Evolutionary conservation across 768 basidiomycete genomes (phyloP).

Genomic region (Rhodotorula babjevae): DNA sequence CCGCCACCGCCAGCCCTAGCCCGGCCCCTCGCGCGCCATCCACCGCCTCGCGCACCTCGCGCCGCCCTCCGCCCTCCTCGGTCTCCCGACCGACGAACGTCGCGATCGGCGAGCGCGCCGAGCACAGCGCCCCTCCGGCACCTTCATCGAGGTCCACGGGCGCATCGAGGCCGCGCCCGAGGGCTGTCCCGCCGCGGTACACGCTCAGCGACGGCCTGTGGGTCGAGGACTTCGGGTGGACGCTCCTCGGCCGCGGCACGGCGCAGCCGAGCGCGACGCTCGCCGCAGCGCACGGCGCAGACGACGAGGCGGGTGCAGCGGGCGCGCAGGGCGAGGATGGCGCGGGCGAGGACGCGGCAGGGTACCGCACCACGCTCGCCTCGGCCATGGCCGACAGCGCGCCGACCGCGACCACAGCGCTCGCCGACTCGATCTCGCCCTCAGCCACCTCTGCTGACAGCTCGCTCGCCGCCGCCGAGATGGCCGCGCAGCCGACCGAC

Average conservation of each 20-base stretch:
- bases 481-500: neutral
- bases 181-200: neutral
- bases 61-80: too few relatives aligned
- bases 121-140: too few relatives aligned
- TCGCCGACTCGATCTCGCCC: neutral
- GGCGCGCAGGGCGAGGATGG: too few relatives aligned
- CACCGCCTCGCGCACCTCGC: too few relatives aligned
- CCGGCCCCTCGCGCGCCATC: too few relatives aligned
- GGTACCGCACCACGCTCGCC: neutral
- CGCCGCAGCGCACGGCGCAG: too few relatives aligned
- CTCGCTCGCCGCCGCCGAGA: neutral
- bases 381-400: constrained; percentile 5
- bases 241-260: constrained; percentile 3
- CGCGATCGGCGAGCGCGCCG: too few relatives aligned
- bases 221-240: constrained; percentile 17
- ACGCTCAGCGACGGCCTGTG: constrained; percentile 1
- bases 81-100: too few relatives aligned
- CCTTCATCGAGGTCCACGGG: too few relatives aligned
- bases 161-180: too few relatives aligned
- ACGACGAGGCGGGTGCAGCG: neutral
- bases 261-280: neutral
- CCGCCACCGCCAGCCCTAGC: too few relatives aligned
- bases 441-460: neutral
- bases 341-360: too few relatives aligned
- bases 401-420: neutral